Evolutionary conservation across 306 rosid species (phyloP).

Genomic region (Fragaria ananassa): DNA sequence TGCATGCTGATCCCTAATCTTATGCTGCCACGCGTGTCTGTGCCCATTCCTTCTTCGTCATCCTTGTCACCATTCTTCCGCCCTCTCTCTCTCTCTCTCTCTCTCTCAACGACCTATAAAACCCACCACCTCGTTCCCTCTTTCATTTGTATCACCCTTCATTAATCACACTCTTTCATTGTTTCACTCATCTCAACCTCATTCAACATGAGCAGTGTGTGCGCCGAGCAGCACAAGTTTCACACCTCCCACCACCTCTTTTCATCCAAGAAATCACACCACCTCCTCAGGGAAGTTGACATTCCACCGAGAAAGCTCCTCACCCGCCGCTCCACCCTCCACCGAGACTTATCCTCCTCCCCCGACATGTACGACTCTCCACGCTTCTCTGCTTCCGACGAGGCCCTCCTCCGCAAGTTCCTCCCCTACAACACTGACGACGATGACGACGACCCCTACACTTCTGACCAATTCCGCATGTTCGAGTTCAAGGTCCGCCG

Average conservation of each 20-base stretch:
- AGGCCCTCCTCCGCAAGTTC: slow-evolving; percentile 50
- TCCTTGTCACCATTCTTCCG: slow-evolving; percentile 31
- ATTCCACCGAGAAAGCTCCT: slow-evolving; percentile 79
- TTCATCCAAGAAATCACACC: slow-evolving; percentile 33
- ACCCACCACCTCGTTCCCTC: slow-evolving; percentile 26
- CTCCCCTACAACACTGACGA: slow-evolving; percentile 53
- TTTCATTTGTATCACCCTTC: neutral
- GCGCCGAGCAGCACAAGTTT: slow-evolving; percentile 49
- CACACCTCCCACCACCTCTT: slow-evolving; percentile 42
- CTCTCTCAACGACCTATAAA: slow-evolving; percentile 38
- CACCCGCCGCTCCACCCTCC: slow-evolving; percentile 25
- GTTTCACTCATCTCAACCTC: too few species aligned
- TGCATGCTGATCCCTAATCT: slow-evolving; percentile 77
- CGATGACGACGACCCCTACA: slow-evolving; percentile 54
- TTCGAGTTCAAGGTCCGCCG: slow-evolving; percentile 85
- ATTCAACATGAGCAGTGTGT: slow-evolving; percentile 35
- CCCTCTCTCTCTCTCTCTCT: neutral
- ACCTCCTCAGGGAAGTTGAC: slow-evolving; percentile 35
- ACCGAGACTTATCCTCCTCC: slow-evolving; percentile 4
- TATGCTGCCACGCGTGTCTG: slow-evolving; percentile 54
- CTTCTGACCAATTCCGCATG: slow-evolving; percentile 83
- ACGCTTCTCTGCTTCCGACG: slow-evolving; percentile 40
- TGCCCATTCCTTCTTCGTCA: slow-evolving; percentile 33
- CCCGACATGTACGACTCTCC: slow-evolving; percentile 46
- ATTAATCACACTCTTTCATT: too few species aligned